phyloP scores from a whole-genome alignment of 1,284 basidiomycete species.

The Mixia osmundae region DNA sequence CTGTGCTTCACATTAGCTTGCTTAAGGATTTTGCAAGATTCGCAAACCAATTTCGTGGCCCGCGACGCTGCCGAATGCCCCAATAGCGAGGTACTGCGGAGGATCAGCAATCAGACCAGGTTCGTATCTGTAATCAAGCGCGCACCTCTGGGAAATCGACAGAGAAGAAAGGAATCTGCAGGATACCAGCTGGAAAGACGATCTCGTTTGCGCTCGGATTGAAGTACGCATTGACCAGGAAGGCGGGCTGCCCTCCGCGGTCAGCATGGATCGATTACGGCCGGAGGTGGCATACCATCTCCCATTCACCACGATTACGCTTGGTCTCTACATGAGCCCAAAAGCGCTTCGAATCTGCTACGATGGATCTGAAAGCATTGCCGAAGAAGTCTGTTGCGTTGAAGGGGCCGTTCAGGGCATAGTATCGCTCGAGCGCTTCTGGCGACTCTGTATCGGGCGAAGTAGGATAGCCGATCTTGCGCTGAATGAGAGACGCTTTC shows the following conservation, averaged over 20 bases:
- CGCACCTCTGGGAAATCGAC: constrained; percentile 32
- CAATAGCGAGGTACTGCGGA: constrained; percentile 68
- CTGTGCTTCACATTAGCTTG: neutral
- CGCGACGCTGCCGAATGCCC: constrained; percentile 70
- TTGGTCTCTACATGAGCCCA: constrained; percentile 54
- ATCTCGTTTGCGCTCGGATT: constrained; percentile 66
- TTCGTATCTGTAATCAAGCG: no score
- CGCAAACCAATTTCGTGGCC: constrained; percentile 64
- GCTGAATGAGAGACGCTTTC: constrained; percentile 46
- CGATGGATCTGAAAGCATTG: constrained; percentile 42
- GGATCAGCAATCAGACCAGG: no score
- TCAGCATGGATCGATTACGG: constrained; percentile 23
- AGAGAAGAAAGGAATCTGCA: constrained; percentile 59
- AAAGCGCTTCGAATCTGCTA: constrained; percentile 25
- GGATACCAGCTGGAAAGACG: constrained; percentile 85
- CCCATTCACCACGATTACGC: constrained; percentile 56
- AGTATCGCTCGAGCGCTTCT: constrained; percentile 47
- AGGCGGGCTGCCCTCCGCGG: neutral
- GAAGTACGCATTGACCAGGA: constrained; percentile 48
- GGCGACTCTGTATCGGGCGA: constrained; percentile 59
- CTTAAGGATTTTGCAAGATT: constrained; percentile 2
- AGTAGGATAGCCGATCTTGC: constrained; percentile 73
- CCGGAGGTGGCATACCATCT: constrained; percentile 70
- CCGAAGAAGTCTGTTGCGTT: constrained; percentile 52
- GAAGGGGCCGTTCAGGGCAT: constrained; percentile 38